Evolutionary conservation across 352 stramenopile species (phyloP), one percentile per base, ranked within the genome.

Genomic region (Phytophthora aleatoria): DNA sequence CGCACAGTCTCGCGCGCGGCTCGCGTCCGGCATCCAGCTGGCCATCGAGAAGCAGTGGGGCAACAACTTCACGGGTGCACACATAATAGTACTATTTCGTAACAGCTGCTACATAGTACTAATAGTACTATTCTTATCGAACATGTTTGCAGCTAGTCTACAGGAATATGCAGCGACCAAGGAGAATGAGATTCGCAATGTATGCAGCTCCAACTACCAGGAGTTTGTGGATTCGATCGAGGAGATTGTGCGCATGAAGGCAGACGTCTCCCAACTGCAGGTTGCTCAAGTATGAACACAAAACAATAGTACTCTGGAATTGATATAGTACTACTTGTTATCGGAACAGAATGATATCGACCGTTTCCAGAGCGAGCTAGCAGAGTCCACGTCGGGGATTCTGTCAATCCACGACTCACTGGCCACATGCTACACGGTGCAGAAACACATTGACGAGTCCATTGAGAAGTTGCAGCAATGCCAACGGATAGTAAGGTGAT

Each of bases 161-260:
- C 79, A 87, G 41, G 69, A 77, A 50, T 87, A 87, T 60, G 80
- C 83, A 2, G 64, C 55, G 15, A 56, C 69, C 5, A 94, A 94
- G 49, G 85, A 92, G 52, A 82, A 72, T 16, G 83, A 92, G 57
- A 91, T 94, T 49, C 83, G 85, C 27, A 65, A 74, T n/a, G 85
- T 92, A 16, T 94, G 85, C 69, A 87, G 78, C 57, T 73, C 83
- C 26, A 90, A 94, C 50, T 87, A 92, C 63, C 79, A 87, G 54
- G 83, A 94, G 48, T 91, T 92, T 49, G 83, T 91, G 35, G 77
- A 91, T 42, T 91, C 85, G 26, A 91, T 94, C 61, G 85, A 94
- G 54, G 85, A 94, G 53, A 88, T 92, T 64, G 81, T 92, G 38
- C 77, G 77, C 60, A 91, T 94, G 79, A 94, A 94, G 62, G 68